These are phyloP conservation scores for Thamnidium elegans DNA, from an alignment of 192 early-diverging fungal species.

Conservation along the genomic window DNA sequence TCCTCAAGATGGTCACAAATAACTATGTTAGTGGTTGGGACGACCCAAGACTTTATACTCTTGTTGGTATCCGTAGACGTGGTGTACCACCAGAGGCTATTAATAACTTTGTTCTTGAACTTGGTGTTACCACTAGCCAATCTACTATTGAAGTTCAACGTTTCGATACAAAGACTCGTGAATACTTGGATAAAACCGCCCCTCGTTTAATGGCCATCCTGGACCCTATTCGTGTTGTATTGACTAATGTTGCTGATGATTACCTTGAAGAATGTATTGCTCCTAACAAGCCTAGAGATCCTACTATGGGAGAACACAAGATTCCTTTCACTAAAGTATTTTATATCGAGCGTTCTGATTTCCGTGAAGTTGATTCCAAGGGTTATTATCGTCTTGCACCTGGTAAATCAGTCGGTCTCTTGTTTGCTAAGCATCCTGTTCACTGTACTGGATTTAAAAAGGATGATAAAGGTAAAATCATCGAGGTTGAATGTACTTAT, in stretches of 20 bases:
- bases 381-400: constrained; percentile 95
- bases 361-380: constrained; percentile 88
- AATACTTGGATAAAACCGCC: constrained; percentile 86
- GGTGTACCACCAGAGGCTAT: constrained; percentile 97
- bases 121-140: constrained; percentile 84
- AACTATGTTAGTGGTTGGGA: constrained; percentile 82
- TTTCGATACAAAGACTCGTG: constrained; percentile 93
- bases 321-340: constrained; percentile 90
- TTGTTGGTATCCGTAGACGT: constrained; percentile 91
- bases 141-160: constrained; percentile 81
- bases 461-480: constrained; percentile 76
- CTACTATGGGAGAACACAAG: constrained; percentile 77
- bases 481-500: constrained; percentile 79
- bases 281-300: constrained; percentile 88
- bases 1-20: constrained; percentile 85
- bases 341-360: constrained; percentile 96
- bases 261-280: constrained; percentile 77
- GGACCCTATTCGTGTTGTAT: constrained; percentile 84
- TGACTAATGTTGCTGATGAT: constrained; percentile 87
- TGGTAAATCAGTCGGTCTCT: constrained; percentile 92
- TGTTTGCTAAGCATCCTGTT: constrained; percentile 85
- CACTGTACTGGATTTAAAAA: constrained; percentile 76
- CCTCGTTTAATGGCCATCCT: constrained; percentile 92
- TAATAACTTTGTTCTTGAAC: constrained; percentile 94
- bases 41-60: constrained; percentile 96